Conservation (phyloP, 2,329 filamentous ascomycete species). For the Monilinia aucupariae region DNA sequence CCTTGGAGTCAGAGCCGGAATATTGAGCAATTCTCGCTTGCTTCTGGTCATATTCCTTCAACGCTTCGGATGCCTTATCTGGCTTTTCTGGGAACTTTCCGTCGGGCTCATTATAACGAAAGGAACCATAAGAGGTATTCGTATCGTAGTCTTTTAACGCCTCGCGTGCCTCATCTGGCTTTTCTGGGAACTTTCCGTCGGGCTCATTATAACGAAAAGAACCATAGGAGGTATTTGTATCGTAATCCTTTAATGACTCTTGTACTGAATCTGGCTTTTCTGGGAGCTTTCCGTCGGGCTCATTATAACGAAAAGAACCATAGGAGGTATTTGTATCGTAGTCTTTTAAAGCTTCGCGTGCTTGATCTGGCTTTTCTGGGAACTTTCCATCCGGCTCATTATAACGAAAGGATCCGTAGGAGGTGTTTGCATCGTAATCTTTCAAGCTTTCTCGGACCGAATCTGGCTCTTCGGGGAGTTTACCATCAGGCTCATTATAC, state of each 20-base stretch:
- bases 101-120: conserved; percentile 28
- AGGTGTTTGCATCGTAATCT: conserved; percentile 37
- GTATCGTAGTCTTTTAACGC: conserved; percentile 38
- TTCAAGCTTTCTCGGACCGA: conserved; percentile 36
- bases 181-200: conserved; percentile 24
- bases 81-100: conserved; percentile 26
- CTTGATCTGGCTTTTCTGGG: conserved; percentile 28
- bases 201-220: conserved; percentile 27
- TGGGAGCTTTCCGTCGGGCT: conserved; percentile 27
- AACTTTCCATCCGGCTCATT: conserved; percentile 29
- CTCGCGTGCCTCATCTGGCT: conserved; percentile 34
- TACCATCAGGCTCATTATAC: conserved; percentile 39
- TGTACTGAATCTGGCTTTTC: conserved; percentile 28
- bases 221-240: conserved; percentile 29
- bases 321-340: conserved; percentile 36
- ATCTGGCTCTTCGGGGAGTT: conserved; percentile 19
- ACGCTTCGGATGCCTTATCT: conserved; percentile 34
- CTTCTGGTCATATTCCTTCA: conserved; percentile 26
- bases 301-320: conserved; percentile 25
- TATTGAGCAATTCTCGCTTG: neutral
- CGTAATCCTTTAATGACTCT: neutral
- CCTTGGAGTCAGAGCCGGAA: conserved; percentile 15
- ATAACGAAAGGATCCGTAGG: conserved; percentile 27
- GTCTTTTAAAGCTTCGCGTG: conserved; percentile 36
- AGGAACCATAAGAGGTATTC: conserved; percentile 20